Percentiles rank a stretch among this genome's conserved stretches.
phyloP scores from a whole-genome alignment of 73 alveolate genomes.

The Breviolum minutum region DNA sequence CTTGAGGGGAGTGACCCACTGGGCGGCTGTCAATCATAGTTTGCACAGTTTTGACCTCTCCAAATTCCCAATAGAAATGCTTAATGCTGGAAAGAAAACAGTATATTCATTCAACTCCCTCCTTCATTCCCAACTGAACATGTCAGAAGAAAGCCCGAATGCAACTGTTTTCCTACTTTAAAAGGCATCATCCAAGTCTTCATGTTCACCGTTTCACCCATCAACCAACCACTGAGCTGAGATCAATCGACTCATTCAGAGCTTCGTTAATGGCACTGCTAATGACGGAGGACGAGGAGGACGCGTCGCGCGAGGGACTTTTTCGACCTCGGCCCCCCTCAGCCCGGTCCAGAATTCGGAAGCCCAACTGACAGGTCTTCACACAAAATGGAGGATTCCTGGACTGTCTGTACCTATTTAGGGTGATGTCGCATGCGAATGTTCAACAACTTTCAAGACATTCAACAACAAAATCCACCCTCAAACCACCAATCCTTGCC shows the following conservation, averaged over 20 bases:
- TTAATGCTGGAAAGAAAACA: too few species aligned
- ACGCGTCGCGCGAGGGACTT: neutral
- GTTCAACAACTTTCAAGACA: neutral
- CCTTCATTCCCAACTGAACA: neutral
- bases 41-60: too few species aligned
- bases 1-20: too few species aligned
- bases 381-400: too few species aligned
- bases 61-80: too few species aligned
- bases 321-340: neutral
- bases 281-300: neutral
- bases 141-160: neutral
- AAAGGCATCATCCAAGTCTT: neutral
- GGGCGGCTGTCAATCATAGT: too few species aligned
- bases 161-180: neutral
- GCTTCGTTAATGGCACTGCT: conserved; percentile 62
- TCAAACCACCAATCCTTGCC: too few species aligned
- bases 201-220: neutral
- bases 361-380: too few species aligned
- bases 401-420: too few species aligned
- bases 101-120: too few species aligned
- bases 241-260: neutral
- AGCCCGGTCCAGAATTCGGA: too few species aligned
- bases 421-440: too few species aligned
- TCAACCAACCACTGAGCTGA: neutral
- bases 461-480: neutral